These are phyloP conservation scores for Suillus brevipes DNA, from an alignment of 768 basidiomycete species.

Conservation along the genomic window DNA sequence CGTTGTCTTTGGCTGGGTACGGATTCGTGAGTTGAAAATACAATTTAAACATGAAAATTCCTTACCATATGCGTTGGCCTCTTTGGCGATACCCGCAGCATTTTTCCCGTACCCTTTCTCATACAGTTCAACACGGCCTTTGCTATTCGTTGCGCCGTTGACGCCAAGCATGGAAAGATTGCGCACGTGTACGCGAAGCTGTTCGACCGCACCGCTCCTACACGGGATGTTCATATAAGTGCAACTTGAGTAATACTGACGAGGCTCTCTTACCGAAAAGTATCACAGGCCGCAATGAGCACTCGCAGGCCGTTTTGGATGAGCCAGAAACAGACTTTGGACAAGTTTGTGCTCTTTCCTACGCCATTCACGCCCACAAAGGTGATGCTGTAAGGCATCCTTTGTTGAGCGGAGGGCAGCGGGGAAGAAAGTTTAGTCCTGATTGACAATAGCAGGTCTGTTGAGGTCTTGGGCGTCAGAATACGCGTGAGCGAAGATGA, in stretches of 20 bases:
- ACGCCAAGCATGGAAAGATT: conserved; percentile 86
- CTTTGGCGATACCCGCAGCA: conserved; percentile 96
- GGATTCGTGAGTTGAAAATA: conserved; percentile 10
- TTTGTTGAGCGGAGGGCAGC: conserved; percentile 70
- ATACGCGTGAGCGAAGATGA: conserved; percentile 89
- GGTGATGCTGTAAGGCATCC: conserved; percentile 87
- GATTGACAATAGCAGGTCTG: conserved; percentile 93
- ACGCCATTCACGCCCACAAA: conserved; percentile 99
- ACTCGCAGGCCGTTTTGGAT: conserved; percentile 93
- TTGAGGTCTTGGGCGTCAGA: conserved; percentile 94
- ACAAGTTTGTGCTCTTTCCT: conserved; percentile 96
- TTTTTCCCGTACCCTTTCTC: conserved; percentile 98
- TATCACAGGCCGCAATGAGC: conserved; percentile 97
- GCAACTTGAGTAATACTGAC: background rate
- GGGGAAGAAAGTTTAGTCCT: conserved; percentile 81
- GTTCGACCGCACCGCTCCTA: conserved; percentile 96
- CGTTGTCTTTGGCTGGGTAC: conserved; percentile 73
- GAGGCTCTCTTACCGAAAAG: conserved; percentile 68
- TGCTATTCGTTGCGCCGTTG: conserved; percentile 66
- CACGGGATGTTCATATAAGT: conserved; percentile 7
- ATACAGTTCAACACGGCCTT: conserved; percentile 85
- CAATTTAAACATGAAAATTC: conserved; percentile 7
- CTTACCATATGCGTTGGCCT: conserved; percentile 88
- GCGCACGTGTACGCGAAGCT: conserved; percentile 92
- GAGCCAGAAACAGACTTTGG: conserved; percentile 99